Conservation (phyloP, 2,329 filamentous ascomycete species). For the Talaromyces marneffei region DNA sequence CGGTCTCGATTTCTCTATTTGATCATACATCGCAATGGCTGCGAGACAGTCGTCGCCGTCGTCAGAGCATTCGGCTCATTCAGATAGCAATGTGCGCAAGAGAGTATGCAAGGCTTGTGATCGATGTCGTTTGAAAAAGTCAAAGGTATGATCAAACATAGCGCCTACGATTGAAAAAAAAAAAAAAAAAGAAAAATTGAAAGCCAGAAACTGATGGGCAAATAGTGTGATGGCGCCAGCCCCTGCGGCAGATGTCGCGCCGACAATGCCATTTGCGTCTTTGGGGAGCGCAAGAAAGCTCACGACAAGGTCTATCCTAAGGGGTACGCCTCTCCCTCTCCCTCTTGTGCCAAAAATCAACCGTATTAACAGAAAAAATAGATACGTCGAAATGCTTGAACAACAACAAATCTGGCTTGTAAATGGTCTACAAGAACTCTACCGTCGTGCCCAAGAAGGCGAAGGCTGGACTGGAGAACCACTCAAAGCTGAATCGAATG, state of each 20-base stretch:
- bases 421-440: conserved; percentile 55
- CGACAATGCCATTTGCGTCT: conserved; percentile 61
- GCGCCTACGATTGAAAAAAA: too few species aligned
- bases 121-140: conserved; percentile 61
- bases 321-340: conserved; percentile 43
- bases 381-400: conserved; percentile 62
- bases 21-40: conserved; percentile 26
- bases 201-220: neutral
- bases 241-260: conserved; percentile 58
- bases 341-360: too few species aligned
- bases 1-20: neutral
- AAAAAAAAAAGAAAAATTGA: too few species aligned
- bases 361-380: conserved; percentile 21
- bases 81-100: conserved; percentile 50
- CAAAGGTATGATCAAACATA: conserved; percentile 54
- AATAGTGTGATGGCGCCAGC: conserved; percentile 55
- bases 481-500: conserved; percentile 47
- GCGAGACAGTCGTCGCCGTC: conserved; percentile 36
- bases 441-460: conserved; percentile 47
- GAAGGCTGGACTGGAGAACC: conserved; percentile 53
- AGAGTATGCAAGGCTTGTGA: conserved; percentile 63
- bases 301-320: conserved; percentile 65
- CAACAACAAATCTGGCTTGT: conserved; percentile 60
- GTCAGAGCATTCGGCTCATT: conserved; percentile 35
- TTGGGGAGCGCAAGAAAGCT: conserved; percentile 60